Conservation (phyloP, 176 grass and related monocot species). For the Panicum miliaceum region DNA sequence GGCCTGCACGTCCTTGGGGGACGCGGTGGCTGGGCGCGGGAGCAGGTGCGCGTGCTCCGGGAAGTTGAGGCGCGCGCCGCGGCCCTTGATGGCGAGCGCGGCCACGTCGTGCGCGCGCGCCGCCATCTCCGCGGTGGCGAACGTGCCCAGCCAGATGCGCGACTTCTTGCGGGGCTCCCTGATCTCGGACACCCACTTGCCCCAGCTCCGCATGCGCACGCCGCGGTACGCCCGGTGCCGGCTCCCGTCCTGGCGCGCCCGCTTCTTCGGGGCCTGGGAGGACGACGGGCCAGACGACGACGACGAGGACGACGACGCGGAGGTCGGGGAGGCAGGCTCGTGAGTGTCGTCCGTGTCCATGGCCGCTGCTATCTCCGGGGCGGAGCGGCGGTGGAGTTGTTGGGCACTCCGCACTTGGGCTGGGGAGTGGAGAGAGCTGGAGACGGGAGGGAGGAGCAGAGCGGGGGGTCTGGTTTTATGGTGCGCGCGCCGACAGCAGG, state of each 20-base stretch:
- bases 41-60: constrained; percentile 53
- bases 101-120: constrained; percentile 83
- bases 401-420: background rate
- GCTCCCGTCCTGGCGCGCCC: constrained; percentile 50
- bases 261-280: constrained; percentile 37
- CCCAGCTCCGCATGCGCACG: constrained; percentile 75
- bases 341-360: constrained; percentile 44
- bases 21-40: constrained; percentile 48
- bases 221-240: constrained; percentile 65
- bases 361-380: background rate
- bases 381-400: constrained; percentile 25
- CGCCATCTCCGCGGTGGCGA: constrained; percentile 70
- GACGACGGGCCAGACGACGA: background rate
- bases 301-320: background rate
- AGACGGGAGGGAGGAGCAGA: background rate
- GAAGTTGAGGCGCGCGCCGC: constrained; percentile 64
- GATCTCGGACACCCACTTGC: constrained; percentile 85
- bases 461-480: constrained; percentile 42
- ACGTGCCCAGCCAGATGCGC: constrained; percentile 74
- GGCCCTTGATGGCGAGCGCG: constrained; percentile 68
- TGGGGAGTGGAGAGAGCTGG: constrained; percentile 17
- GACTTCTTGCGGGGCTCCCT: constrained; percentile 84
- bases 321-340: constrained; percentile 25
- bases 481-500: background rate
- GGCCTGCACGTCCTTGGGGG: constrained; percentile 67